These are phyloP conservation scores for Pisolithus thermaeus DNA, from an alignment of 1,284 basidiomycete species.

Conservation along the genomic window DNA sequence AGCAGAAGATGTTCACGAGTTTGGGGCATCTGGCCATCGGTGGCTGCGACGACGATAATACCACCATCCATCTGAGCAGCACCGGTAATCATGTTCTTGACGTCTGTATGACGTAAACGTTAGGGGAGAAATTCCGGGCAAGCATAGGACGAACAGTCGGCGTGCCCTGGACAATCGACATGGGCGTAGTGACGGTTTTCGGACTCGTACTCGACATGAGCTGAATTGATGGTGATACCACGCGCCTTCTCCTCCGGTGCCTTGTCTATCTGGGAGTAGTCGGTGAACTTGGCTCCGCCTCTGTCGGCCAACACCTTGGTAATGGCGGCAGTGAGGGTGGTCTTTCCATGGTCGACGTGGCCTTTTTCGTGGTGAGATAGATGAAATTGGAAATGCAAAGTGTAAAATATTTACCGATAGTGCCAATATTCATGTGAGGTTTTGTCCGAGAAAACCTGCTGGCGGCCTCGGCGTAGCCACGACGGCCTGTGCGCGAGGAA, in stretches of 20 bases:
- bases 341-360: constrained; percentile 94
- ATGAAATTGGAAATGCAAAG: constrained; percentile 5
- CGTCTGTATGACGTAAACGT: constrained; percentile 44
- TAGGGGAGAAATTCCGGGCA: constrained; percentile 2
- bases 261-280: constrained; percentile 98
- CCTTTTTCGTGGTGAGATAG: constrained; percentile 37
- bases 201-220: constrained; percentile 99
- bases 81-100: constrained; percentile 99
- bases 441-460: constrained; percentile 78
- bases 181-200: constrained; percentile 92
- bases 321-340: constrained; percentile 97
- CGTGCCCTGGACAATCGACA: constrained; percentile 97
- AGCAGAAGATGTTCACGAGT: constrained; percentile 97
- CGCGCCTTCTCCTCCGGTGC: constrained; percentile 99
- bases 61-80: constrained; percentile 99
- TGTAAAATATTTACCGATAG: constrained; percentile 59
- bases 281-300: constrained; percentile 91
- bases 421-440: constrained; percentile 97
- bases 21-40: constrained; percentile 99
- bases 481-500: constrained; percentile 16
- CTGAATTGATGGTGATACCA: constrained; percentile 95
- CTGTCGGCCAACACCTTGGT: constrained; percentile 87
- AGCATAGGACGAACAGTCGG: constrained; percentile 63
- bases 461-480: constrained; percentile 72
- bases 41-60: constrained; percentile 97